Percentiles rank a stretch among this genome's conserved stretches.
Conservation (phyloP, 1,139 yeast genomes). For the Entelexis paramagnoliae region DNA sequence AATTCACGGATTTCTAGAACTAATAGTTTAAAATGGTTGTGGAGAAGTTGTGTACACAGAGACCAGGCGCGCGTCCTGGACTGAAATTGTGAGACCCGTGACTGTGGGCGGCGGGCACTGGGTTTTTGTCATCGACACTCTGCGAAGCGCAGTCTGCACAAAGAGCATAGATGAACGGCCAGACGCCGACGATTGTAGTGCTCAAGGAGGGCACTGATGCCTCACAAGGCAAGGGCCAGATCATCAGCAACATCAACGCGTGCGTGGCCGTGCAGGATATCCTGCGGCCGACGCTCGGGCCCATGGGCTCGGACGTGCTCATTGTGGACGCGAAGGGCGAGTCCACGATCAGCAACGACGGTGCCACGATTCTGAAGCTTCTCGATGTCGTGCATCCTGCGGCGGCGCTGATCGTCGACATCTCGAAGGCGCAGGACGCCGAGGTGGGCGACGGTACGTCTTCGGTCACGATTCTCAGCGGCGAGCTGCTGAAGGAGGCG, state of each 20-base stretch:
- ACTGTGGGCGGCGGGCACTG: neutral
- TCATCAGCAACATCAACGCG: constrained; percentile 88
- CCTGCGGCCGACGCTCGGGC: constrained; percentile 88
- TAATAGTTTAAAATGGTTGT: no score
- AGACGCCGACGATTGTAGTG: constrained; percentile 87
- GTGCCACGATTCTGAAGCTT: constrained; percentile 87
- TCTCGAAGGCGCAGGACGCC: constrained; percentile 93
- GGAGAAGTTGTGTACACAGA: no score
- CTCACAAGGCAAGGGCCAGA: constrained; percentile 94
- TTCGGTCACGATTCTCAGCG: constrained; percentile 86
- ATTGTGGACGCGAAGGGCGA: constrained; percentile 73
- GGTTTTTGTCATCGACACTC: constrained; percentile 4
- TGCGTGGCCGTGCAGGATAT: constrained; percentile 96
- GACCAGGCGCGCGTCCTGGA: neutral
- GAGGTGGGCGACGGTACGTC: constrained; percentile 99
- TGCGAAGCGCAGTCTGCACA: neutral
- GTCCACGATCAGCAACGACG: constrained; percentile 94
- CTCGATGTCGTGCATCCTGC: constrained; percentile 98
- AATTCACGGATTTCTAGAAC: no score
- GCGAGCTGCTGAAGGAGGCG: constrained; percentile 86
- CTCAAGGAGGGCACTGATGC: constrained; percentile 96
- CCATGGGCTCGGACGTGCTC: constrained; percentile 90
- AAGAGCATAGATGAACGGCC: constrained; percentile 19
- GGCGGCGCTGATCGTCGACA: constrained; percentile 88
- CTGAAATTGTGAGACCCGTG: neutral